Conservation (phyloP, 768 basidiomycete species). For the Psilocybe tampanensis region DNA sequence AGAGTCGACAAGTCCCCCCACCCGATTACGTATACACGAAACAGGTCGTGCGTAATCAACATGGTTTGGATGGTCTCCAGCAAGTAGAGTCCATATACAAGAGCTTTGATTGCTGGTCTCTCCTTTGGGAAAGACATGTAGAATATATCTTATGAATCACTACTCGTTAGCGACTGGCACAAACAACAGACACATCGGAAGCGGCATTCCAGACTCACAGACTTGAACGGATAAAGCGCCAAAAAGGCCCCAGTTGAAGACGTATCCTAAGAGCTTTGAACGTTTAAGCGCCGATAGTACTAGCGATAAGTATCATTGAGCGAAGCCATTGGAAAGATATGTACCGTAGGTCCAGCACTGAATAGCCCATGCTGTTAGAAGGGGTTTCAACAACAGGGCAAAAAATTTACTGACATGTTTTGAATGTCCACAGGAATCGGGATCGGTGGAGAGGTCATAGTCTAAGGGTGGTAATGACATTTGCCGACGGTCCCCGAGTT, state of each 20-base stretch:
- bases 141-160: slow-evolving; percentile 23
- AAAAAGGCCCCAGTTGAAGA: slow-evolving; percentile 20
- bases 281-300: too few species aligned
- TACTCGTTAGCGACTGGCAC: background rate
- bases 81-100: slow-evolving; percentile 22
- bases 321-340: too few species aligned
- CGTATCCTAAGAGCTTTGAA: slow-evolving; percentile 20
- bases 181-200: background rate
- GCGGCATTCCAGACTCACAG: too few species aligned
- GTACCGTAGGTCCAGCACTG: too few species aligned
- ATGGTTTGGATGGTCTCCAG: slow-evolving; percentile 27
- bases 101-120: slow-evolving; percentile 8
- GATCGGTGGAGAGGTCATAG: too few species aligned
- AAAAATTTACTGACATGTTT: too few species aligned
- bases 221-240: slow-evolving; percentile 26
- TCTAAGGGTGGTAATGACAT: too few species aligned
- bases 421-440: too few species aligned
- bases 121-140: slow-evolving; percentile 27
- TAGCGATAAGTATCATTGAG: too few species aligned
- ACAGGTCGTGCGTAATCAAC: slow-evolving; percentile 22
- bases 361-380: too few species aligned
- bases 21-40: slow-evolving; percentile 20
- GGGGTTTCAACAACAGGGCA: too few species aligned
- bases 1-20: slow-evolving; percentile 21
- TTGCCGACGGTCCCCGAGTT: too few species aligned